Conservation (phyloP, 345 rosid genomes). For the Citrus cavaleriei region DNA sequence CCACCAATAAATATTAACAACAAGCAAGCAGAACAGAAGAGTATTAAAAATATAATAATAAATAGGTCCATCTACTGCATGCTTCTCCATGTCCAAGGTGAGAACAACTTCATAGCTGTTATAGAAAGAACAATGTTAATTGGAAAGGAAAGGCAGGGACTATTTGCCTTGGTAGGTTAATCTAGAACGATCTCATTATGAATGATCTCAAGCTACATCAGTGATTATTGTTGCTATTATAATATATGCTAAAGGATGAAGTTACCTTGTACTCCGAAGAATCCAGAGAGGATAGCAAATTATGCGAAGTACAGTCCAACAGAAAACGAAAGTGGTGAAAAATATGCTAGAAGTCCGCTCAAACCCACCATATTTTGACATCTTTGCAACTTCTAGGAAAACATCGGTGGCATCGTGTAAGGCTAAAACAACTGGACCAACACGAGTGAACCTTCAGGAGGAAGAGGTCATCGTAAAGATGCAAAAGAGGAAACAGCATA, state of each 20-base stretch:
- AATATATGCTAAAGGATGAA: neutral
- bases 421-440: conserved; percentile 64
- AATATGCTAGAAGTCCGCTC: conserved; percentile 47
- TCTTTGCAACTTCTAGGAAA: conserved; percentile 73
- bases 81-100: conserved; percentile 46
- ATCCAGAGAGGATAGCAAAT: conserved; percentile 68
- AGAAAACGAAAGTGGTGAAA: conserved; percentile 49
- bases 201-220: neutral
- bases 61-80: conserved; percentile 41
- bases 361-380: conserved; percentile 79
- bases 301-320: conserved; percentile 59
- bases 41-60: conserved; percentile 75
- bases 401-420: conserved; percentile 79
- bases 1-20: conserved; percentile 79
- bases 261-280: conserved; percentile 78
- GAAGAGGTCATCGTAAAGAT: conserved; percentile 6
- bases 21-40: conserved; percentile 64
- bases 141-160: neutral
- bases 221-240: neutral
- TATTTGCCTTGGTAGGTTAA: neutral
- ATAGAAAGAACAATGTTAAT: neutral
- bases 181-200: neutral
- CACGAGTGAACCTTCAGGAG: conserved; percentile 62
- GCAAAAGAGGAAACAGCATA: neutral
- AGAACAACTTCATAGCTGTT: conserved; percentile 70